These are phyloP conservation scores for Rhizophagus clarus DNA, from an alignment of 192 early-diverging fungal genomes.

Conservation along the genomic window DNA sequence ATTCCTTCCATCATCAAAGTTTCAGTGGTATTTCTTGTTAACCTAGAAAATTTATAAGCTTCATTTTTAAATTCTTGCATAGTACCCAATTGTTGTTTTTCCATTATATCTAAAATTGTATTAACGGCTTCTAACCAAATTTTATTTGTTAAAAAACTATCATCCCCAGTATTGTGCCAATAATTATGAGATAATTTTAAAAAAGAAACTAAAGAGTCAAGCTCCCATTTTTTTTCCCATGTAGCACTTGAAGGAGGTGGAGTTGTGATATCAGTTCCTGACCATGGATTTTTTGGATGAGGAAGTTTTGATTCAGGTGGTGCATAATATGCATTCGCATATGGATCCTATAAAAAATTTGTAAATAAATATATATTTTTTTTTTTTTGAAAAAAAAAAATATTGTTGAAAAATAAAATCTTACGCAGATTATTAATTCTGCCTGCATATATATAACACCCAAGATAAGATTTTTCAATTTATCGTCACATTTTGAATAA, in stretches of 20 bases:
- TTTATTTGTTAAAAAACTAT: conserved; percentile 35
- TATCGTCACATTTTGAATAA: background rate
- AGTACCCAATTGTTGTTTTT: conserved; percentile 48
- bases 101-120: conserved; percentile 43
- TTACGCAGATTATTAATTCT: background rate
- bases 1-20: conserved; percentile 48
- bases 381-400: background rate
- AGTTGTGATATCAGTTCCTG: conserved; percentile 42
- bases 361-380: background rate
- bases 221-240: conserved; percentile 70
- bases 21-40: conserved; percentile 39
- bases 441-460: conserved; percentile 13
- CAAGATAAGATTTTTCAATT: conserved; percentile 1
- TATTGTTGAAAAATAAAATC: background rate
- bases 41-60: conserved; percentile 33
- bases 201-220: conserved; percentile 71
- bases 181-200: conserved; percentile 57
- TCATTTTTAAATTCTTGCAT: conserved; percentile 36
- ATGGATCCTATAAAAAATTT: conserved; percentile 44
- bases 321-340: conserved; percentile 69
- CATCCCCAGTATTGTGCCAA: conserved; percentile 53
- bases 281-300: conserved; percentile 38
- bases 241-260: conserved; percentile 44
- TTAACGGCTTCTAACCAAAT: conserved; percentile 56
- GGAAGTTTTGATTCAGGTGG: conserved; percentile 45